Evolutionary conservation across 352 stramenopile genomes (phyloP), one percentile per base, ranked within the genome.

Genomic region (Phytopythium mirpurense): DNA sequence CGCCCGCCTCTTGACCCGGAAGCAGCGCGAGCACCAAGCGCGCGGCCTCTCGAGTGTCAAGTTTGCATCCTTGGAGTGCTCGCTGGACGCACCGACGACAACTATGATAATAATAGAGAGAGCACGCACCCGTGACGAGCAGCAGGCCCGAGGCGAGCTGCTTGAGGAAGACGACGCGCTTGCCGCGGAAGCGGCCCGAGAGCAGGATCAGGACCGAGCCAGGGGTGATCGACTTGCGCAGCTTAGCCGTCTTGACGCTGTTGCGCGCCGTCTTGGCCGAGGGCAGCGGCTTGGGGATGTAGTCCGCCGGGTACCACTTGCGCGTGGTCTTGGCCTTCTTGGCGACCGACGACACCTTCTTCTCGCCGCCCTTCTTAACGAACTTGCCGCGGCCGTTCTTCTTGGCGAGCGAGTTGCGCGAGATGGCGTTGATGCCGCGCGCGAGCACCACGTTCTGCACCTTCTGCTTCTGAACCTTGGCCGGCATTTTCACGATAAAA

Each of bases 161-260:
- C 72, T 99, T 99, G 31, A 99, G 84, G 74, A 97, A 98, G 15
- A 99, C 95, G 10, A 98, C 96, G 62, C 97, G 90, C 87, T 98
- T 98, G 77, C 97, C 96, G 68, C 92, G 86, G 81, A 98, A 99
- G 65, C 96, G 90, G 59, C 97, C 97, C 18, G 91, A 91, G 3
- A 99, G 76, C 56, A 99, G 77, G 67, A 99, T 99, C 21, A 98
- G 83, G 34, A 99, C 93, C 46, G 96, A 98, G 71, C 97, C 97
- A 21, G 96, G 94, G 43, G 89, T 98, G 78, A 99, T 98, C 47
- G 88, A 97, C 57, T 91, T 82, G 51, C 96, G 94, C 31, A 99
- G 81, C 77, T 97, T 98, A 38, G 92, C 84, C 24, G 94, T 81
- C 62, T 98, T 97, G 31, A 78, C 62, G 55, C 70, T 82, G 67